phyloP scores from a whole-genome alignment of 805 yeast genomes.

The Saccharomycopsis synnaedendra region DNA sequence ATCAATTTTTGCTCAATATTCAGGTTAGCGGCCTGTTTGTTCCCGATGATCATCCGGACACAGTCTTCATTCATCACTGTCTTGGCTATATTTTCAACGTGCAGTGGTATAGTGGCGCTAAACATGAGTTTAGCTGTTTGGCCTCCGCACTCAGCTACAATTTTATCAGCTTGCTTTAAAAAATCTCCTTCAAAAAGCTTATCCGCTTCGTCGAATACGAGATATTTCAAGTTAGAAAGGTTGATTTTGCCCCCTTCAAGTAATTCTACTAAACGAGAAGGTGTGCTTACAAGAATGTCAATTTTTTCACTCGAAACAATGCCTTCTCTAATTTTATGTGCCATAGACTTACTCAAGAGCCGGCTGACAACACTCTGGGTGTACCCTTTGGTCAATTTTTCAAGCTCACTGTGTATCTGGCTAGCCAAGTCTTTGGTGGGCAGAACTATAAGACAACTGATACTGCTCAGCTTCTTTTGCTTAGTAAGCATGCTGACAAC shows the following conservation, averaged over 20 bases:
- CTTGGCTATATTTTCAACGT: slow-evolving; percentile 80
- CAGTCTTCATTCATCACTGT: slow-evolving; percentile 73
- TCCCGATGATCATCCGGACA: slow-evolving; percentile 80
- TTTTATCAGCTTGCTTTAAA: slow-evolving; percentile 82
- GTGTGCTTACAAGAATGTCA: slow-evolving; percentile 81
- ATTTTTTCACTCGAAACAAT: slow-evolving; percentile 32
- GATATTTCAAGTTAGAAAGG: slow-evolving; percentile 53
- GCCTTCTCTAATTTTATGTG: slow-evolving; percentile 53
- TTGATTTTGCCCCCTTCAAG: slow-evolving; percentile 51
- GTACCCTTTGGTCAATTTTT: slow-evolving; percentile 42
- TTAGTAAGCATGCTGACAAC: slow-evolving; percentile 31
- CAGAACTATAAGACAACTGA: slow-evolving; percentile 53
- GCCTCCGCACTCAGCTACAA: slow-evolving; percentile 31
- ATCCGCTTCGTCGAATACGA: slow-evolving; percentile 94
- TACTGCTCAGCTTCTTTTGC: slow-evolving; percentile 2
- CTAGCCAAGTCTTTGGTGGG: slow-evolving; percentile 93
- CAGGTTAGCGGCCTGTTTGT: slow-evolving; percentile 83
- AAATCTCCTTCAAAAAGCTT: slow-evolving; percentile 80
- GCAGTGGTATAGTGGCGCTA: slow-evolving; percentile 92
- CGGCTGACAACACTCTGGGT: slow-evolving; percentile 43
- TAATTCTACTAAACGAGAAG: slow-evolving; percentile 75
- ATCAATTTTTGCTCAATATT: slow-evolving; percentile 74
- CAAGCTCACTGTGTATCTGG: slow-evolving; percentile 68
- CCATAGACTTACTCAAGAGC: slow-evolving; percentile 58
- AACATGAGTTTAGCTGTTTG: slow-evolving; percentile 55